These are phyloP conservation scores for Trypanosomatidae sp. DNA, from an alignment of 208 protist genomes.

Conservation along the genomic window DNA sequence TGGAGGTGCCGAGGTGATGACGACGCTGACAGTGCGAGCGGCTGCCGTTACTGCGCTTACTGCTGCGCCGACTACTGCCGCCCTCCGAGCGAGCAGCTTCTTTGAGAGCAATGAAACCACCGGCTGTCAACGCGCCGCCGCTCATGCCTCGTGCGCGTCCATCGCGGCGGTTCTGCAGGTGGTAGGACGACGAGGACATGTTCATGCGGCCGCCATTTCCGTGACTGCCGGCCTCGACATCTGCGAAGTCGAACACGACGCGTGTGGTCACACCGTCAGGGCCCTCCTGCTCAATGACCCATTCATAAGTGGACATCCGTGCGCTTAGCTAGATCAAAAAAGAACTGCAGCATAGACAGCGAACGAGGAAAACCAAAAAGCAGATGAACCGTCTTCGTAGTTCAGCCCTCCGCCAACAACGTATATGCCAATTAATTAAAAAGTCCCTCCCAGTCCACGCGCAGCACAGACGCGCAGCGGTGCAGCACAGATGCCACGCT, in stretches of 20 bases:
- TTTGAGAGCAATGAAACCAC: neutral
- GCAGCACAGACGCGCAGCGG: neutral
- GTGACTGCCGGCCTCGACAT: slow-evolving; percentile 5
- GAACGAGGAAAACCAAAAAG: neutral
- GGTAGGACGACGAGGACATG: neutral
- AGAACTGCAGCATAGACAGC: neutral
- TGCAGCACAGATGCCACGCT: neutral
- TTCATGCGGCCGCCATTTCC: neutral
- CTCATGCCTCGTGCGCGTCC: neutral
- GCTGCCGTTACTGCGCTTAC: slow-evolving; percentile 30
- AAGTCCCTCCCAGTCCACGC: neutral
- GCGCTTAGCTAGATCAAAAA: neutral
- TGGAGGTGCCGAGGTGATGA: slow-evolving; percentile 14
- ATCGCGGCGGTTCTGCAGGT: neutral
- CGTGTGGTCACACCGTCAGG: slow-evolving; percentile 33
- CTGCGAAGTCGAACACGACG: slow-evolving; percentile 35
- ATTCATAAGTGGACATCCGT: slow-evolving; percentile 36
- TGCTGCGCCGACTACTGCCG: slow-evolving; percentile 51
- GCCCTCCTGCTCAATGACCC: slow-evolving; percentile 44
- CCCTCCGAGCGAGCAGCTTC: slow-evolving; percentile 24
- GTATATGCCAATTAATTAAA: neutral
- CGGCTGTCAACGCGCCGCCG: neutral
- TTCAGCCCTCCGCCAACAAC: too few species aligned
- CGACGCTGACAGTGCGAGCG: slow-evolving; percentile 1
- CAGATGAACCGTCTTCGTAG: too few species aligned